Base-by-base conservation (phyloP, 805 yeast genomes). In the Priceomyces melissophilus region DNA sequence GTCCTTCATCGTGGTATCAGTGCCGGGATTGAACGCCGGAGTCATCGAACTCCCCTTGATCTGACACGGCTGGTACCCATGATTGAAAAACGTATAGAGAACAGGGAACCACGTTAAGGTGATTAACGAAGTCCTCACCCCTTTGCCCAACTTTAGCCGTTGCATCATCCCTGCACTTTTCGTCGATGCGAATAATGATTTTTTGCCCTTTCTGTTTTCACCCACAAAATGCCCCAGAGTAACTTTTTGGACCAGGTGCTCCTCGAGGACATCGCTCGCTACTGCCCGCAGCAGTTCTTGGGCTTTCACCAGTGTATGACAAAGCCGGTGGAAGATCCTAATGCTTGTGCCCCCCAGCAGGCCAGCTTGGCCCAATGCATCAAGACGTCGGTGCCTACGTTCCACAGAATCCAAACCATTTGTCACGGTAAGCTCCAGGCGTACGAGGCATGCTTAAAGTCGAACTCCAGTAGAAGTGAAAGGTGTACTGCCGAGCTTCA, bases 1-100 rank as follows among this genome's bases (percentile, higher is more conserved):
- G 53, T 84, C 89, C 4, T 67, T 66, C 42, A 62, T 49, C 49
- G 69, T 59, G 40, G 67, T 60, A 48, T 62, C 61, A 34, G 61
- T 72, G 14, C 76, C 77, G 0, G 95, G 91, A 60, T 90, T 90
- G 54, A 89, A 75, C 0, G 96, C 79, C 1, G 97, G 97, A 39
- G 85, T 73, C 98, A 90, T 90, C 16, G 96, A 87, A 30, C 75
- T 63, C 1, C 98, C 98, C 33, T 81, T 76, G 12, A 89, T 76
- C 60, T 79, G 77, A 11, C 87, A 86, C 20, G 89, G 73, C 62
- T 81, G 88, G 38, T 77, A 80, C 9, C 81, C 80, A 55, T 84
- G 86, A 47, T 86, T 87, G 30, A 79, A 76, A 45, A 82, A 62
- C 1, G 86, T 77, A 48, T 82, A 75, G 11, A 76, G 59, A 35